Evolutionary conservation across 192 early-diverging fungal species (phyloP), one percentile per base, ranked within the genome.

Genomic region (Lobulomyces angularis): DNA sequence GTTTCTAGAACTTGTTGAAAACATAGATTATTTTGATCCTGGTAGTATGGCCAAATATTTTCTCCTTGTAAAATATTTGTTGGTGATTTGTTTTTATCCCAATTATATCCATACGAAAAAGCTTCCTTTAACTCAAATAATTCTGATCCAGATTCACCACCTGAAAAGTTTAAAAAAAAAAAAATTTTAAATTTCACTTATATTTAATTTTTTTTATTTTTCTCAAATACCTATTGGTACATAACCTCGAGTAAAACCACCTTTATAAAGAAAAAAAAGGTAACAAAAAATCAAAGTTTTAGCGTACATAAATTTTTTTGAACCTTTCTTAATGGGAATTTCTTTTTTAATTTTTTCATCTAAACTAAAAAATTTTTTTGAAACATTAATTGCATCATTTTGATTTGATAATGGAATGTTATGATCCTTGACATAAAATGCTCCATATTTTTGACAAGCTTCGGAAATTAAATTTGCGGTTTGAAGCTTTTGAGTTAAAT

Each of bases 81-180:
- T 14, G 47, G 21, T 8, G 56, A 46, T 2, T 47, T 9, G 32
- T 35, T 31, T 27, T 26, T 5, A 27, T 27, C 20, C 62, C 64
- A 63, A 3, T 58, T 54, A 23, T 61, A 66, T 0, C 76, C 76
- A 43, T 74, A 77, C 8, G 53, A 58, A 34, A 79, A 77, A 0
- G 63, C 76, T 45, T 76, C 67, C 50, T 79, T 79, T 16, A 67
- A 50, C 51, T 79, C 76, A 17, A 65, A 56, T 5, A 58, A 59
- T 3, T 53, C 23, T 1, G 67, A 70, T 8, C 76, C 76, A 18
- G 69, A 74, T 40, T 65, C 64, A 0, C 21, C 43, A 16, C 62
- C 56, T 37, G 25, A 5, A 16, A 12, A 34, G 42, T 6, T 35
- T 14, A 14, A 26, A 9, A 1, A 43, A 23, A 12, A 43, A 20